Base-by-base conservation (phyloP, 208 protist genomes). In the Acanthamoeba sp. region DNA sequence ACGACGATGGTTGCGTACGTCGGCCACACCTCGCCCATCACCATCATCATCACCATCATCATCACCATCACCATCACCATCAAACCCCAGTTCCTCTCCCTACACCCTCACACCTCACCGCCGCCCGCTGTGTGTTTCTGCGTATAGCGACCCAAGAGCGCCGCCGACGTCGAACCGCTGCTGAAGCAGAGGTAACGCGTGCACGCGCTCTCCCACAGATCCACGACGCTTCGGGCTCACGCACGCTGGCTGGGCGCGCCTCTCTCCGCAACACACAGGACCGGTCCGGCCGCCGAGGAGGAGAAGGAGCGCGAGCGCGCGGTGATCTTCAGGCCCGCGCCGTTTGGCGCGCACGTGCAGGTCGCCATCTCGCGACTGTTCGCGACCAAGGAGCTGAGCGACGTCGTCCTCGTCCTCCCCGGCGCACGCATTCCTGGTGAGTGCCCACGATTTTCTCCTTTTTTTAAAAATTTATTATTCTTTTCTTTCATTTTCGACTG, bases 261-360 rank as follows among this genome's bases (percentile, higher is more conserved):
- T 50, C n/a, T n/a, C n/a, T n/a, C n/a, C n/a, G n/a, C n/a, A n/a
- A n/a, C n/a, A n/a, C n/a, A n/a, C n/a, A n/a, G n/a, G n/a, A n/a
- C 66, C 9, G 10, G 12, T 22, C 14, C 10, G 10, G n/a, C 9
- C 32, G 66, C n/a, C n/a, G n/a, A n/a, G 18, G 1, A 45, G 71
- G 10, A 82, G 42, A 59, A 87, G 45, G 42, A 12, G 29, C 78
- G 29, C 45, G 78, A 88, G 48, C 29, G 1, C 12, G 48, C 45
- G 1, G 45, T 88, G 18, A 7, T 88, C 0, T 88, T 52, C 48
- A 32, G 62, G 78, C 78, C 78, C 12, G 24, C 78, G 10, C 45
- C 78, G 7, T 88, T 88, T 59, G 78, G 78, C 27, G 9, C 48
- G 45, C 78, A 88, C 45, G 10, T 88, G n/a, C 40, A 85, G 76